Evolutionary conservation across 1,284 basidiomycete species (phyloP).

Genomic region (Ceraceosorus guamensis): DNA sequence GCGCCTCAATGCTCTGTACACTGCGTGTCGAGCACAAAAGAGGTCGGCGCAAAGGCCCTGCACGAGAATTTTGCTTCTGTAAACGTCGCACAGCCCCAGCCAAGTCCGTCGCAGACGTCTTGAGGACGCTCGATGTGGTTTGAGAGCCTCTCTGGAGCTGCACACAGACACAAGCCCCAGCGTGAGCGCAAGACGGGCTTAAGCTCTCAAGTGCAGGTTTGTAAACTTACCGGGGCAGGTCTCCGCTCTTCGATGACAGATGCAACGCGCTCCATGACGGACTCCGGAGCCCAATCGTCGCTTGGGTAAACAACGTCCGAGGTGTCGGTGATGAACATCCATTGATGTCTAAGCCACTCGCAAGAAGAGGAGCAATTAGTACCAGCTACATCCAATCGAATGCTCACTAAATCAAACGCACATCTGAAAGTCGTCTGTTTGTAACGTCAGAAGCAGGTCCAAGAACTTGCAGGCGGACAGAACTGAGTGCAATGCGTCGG

Average conservation of each 20-base stretch:
- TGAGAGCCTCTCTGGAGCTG: neutral
- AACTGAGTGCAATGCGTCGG: constrained; percentile 73
- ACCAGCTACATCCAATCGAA: too few relatives aligned
- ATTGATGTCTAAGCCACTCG: constrained; percentile 68
- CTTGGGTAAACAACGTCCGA: constrained; percentile 86
- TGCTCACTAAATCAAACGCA: constrained; percentile 50
- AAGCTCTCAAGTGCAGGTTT: neutral
- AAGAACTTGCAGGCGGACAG: constrained; percentile 87
- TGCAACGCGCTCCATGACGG: constrained; percentile 83
- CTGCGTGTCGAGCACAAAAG: neutral
- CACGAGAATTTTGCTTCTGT: neutral
- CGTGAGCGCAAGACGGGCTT: neutral
- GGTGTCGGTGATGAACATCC: constrained; percentile 97
- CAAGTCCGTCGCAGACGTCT: neutral
- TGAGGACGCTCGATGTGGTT: neutral
- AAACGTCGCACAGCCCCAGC: neutral
- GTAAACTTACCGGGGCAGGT: neutral
- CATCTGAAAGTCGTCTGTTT: constrained; percentile 98
- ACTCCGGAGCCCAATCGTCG: constrained; percentile 72
- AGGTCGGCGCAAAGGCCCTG: neutral
- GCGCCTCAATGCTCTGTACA: neutral
- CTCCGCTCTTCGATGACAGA: constrained; percentile 56
- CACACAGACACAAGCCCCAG: neutral
- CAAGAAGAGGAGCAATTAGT: too few relatives aligned
- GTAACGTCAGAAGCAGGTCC: constrained; percentile 79